A percentile compares a stretch with the other conserved stretches of the same genome.
These are phyloP conservation scores for Pseudomassariella vexata DNA, from an alignment of 2,329 filamentous ascomycete genomes.

Conservation along the genomic window DNA sequence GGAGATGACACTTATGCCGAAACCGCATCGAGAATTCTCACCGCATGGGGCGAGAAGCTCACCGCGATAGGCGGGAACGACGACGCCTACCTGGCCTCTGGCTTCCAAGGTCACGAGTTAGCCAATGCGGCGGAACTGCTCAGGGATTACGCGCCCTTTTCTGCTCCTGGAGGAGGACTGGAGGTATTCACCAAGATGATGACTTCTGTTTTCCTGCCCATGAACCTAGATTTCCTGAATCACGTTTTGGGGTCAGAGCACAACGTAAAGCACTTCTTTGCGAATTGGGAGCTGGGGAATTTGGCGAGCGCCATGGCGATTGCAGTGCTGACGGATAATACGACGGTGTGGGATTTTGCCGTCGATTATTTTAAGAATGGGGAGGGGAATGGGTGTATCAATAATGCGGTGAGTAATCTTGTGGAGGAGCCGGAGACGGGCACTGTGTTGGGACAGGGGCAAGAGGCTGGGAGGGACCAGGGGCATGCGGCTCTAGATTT, in stretches of 20 bases:
- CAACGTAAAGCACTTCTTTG: constrained; percentile 3
- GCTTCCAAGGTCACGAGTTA: constrained; percentile 3
- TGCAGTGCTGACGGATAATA: constrained; percentile 2
- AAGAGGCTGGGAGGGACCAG: constrained; percentile 3
- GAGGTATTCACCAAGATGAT: constrained; percentile 1
- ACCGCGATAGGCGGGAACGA: constrained; percentile 1
- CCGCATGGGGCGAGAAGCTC: not conserved
- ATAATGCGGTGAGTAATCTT: constrained; percentile 1
- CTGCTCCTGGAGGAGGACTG: not conserved
- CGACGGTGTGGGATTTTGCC: constrained; percentile 3
- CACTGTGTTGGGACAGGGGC: not conserved
- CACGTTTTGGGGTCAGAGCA: constrained; percentile 3
- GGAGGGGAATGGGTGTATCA: constrained; percentile 1
- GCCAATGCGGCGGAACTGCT: constrained; percentile 2
- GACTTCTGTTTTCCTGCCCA: constrained; percentile 1
- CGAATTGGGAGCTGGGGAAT: constrained; percentile 4
- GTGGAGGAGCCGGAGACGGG: not conserved
- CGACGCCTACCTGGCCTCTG: constrained; percentile 2
- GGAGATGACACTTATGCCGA: constrained; percentile 2
- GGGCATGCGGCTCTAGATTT: constrained; percentile 1
- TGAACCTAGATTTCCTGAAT: constrained; percentile 4
- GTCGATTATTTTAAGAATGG: constrained; percentile 3
- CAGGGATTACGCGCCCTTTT: constrained; percentile 1
- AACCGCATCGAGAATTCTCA: not conserved
- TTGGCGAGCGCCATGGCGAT: constrained; percentile 2